Evolutionary conservation across 495 filamentous ascomycete species (phyloP), one percentile per base, ranked within the genome.

Genomic region (Cladorrhinum samala): DNA sequence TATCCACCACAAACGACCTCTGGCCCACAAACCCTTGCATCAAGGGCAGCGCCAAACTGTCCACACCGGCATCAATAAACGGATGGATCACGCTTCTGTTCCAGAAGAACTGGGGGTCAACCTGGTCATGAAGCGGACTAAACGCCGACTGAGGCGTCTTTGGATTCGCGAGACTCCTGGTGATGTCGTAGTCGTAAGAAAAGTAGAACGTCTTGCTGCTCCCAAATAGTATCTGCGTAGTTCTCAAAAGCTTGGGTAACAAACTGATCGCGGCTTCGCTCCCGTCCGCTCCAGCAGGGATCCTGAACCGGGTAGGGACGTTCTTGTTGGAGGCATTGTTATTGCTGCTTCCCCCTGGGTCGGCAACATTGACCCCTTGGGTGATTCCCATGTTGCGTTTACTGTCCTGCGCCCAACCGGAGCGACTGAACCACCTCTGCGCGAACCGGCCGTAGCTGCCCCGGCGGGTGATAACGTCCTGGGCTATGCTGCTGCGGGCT

Each of bases 1-100:
- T 62, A 62, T 80, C 79, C 5, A 89, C 76, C 16, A 80, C 76
- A 63, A 98, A 96, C 16, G 83, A 77, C 60, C 81, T 73, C 67
- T 98, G 93, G 2, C 91, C 91, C 18, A 98, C 87, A 60, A 96
- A 98, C 4, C 93, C 93, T 72, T 96, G 92, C 70, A 96, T 87
- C 9, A 98, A 59, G 0, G 93, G 93, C 46, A 98, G 63, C 8
- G 89, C 77, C 56, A 93, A 80, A 2, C 71, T 72, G 50, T 80
- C 73, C n/a, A 83, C 70, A 1, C 85, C 83, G 30, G 76, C 75
- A 11, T 86, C 77, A 47, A 88, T 84, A 52, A 98, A 91, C 2
- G 84, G 84, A 41, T 77, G 66, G 33, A 87, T 77, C 9, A 96
- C 72, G 68, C 89, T 73, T 18, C 73, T 75, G 60, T 98, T 98